These are phyloP conservation scores for Fistulifera pelliculosa DNA, from an alignment of 108 stramenopile genomes.

Conservation along the genomic window DNA sequence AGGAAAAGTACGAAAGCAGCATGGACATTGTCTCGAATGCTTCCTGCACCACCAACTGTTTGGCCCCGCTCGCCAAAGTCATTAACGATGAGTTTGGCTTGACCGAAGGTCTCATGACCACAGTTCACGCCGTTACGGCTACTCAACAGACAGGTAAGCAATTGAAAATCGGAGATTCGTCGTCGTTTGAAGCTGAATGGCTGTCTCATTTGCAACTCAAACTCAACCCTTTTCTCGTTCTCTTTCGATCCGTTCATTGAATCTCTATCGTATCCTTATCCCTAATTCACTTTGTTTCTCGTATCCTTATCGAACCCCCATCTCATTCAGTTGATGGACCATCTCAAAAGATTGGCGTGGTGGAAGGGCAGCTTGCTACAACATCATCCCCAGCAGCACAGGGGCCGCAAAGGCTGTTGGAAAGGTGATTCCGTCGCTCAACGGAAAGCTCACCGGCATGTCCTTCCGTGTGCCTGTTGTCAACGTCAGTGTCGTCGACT, in stretches of 20 bases:
- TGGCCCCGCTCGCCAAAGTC: slow-evolving; percentile 98
- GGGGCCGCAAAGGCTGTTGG: slow-evolving; percentile 99
- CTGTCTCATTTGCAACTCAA: no score
- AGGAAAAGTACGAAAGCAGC: slow-evolving; percentile 82
- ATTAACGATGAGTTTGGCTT: slow-evolving; percentile 97
- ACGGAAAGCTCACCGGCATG: slow-evolving; percentile 99
- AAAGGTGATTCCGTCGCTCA: slow-evolving; percentile 97
- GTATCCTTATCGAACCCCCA: no score
- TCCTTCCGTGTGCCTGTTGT: slow-evolving; percentile 99
- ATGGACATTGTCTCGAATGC: slow-evolving; percentile 97
- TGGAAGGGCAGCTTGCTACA: slow-evolving; percentile 96
- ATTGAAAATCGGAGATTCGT: no score
- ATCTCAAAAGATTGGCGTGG: slow-evolving; percentile 99
- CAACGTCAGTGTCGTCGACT: slow-evolving; percentile 97
- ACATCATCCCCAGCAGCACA: slow-evolving; percentile 99
- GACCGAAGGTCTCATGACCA: slow-evolving; percentile 99
- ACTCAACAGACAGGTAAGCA: no score
- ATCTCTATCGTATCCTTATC: no score
- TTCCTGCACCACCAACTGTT: slow-evolving; percentile 99
- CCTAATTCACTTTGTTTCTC: no score
- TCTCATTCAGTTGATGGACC: slow-evolving; percentile 97
- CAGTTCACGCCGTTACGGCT: slow-evolving; percentile 99
- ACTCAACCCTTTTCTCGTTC: no score
- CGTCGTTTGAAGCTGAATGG: no score
- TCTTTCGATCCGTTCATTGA: no score